Evolutionary conservation across 2,329 filamentous ascomycete genomes (phyloP), one percentile per base, ranked within the genome.

Genomic region (Aspergillus pseudoterreus): DNA sequence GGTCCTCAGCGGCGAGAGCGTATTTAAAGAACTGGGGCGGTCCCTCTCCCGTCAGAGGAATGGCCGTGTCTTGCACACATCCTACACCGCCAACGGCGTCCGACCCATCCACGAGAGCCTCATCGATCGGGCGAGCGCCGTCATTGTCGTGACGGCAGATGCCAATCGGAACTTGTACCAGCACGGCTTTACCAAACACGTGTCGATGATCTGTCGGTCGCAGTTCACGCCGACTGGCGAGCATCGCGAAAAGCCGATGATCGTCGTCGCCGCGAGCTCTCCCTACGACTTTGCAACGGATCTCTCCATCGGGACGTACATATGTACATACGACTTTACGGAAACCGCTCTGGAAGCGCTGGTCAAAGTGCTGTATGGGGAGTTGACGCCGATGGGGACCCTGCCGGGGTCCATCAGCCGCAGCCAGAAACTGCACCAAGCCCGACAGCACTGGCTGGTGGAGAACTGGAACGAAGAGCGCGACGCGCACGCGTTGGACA

Each of bases 281-380:
- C 92, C 92, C 0, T 97, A 96, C 69, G 92, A 97, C 69, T 97
- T 97, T 68, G 91, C 90, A 42, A 91, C 92, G 82, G 92, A 97
- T 64, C 87, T 87, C 57, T 85, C 85, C 1, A 92, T 97, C 38
- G 88, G 89, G 5, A 96, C 92, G 1, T 96, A 96, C 63, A 81
- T 97, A 38, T 96, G 92, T 75, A 96, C 92, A 0, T 96, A 95
- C 69, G 92, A 96, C 72, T 96, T 96, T 64, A 96, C 92, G 0
- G 92, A 96, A 62, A 92, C 88, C 6, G 91, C 92, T 15, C 83
- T 96, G 74, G 85, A 87, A 54, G 89, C 91, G 1, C 75, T 96
- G 4, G 90, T 95, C 15, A 85, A 90, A 52, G 87, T 90, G 0
- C 74, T 96, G 0, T 92, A 92, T 61, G 92, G 92, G 9, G 89